Evolutionary conservation across 768 basidiomycete genomes (phyloP), one percentile per base, ranked within the genome.

Genomic region (Agrocybe praecox): DNA sequence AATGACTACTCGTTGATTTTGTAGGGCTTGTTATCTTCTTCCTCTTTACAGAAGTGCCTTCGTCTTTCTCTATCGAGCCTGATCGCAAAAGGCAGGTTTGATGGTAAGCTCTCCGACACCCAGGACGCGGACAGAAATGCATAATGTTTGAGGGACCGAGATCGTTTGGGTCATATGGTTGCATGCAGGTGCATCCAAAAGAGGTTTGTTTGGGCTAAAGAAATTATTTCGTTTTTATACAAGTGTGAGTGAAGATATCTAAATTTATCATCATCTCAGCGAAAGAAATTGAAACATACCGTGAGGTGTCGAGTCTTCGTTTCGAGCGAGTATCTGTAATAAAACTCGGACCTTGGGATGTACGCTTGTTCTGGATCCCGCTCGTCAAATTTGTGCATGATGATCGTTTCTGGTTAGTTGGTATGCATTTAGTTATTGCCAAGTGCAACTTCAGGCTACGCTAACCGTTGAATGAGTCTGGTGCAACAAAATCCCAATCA

Each of bases 61-160:
- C 17, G 52, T 40, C 2, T 36, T 53, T 61, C 55, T 72, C 66
- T n/a, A 67, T 56, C 44, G 64, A 69, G 1, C 67, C 70, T 4
- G 55, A 45, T 12, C 61, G 62, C 11, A 73, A 18, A 4, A 87
- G 67, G 55, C 86, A 88, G 0, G 59, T 21, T 11, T 75, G 72
- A 62, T 88, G 86, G 56, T 78, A 86, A 8, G 72, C 76, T 4
- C 64, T 73, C 11, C 74, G 66, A 57, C 86, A 88, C 0, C 59
- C 52, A 0, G 79, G 81, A 0, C 80, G 77, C 0, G 85, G 83
- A 61, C 86, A 88, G 52, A 84, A 84, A 52, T 87, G 82, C 70
- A 82, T 83, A 7, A 81, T 36, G 6, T 64, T 60, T 7, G 49
- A 23, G 1, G 62, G 53, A 22, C 65, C 46, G 40, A 64, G 21